Conservation (phyloP, 1,284 basidiomycete genomes). For the Fereydounia khargensis region DNA sequence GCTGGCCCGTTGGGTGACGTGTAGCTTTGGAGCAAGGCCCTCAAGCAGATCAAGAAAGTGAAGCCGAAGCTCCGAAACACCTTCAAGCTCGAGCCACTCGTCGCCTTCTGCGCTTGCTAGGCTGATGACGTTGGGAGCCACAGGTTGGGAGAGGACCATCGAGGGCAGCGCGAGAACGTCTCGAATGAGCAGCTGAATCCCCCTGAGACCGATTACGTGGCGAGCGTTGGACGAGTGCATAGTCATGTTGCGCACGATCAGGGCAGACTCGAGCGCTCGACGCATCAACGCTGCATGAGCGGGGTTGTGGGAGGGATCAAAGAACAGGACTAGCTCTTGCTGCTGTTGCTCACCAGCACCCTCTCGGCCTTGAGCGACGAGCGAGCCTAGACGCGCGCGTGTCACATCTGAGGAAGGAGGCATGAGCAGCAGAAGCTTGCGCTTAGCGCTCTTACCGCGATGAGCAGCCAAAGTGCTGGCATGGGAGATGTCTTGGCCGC, state of each 20-base stretch:
- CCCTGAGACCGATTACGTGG: slow-evolving; percentile 12
- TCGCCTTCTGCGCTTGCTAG: slow-evolving; percentile 7
- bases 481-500: not conserved
- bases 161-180: slow-evolving; percentile 22
- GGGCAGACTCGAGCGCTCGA: slow-evolving; percentile 36
- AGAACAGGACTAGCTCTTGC: not conserved
- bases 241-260: slow-evolving; percentile 43
- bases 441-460: not conserved
- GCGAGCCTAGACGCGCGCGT: not conserved
- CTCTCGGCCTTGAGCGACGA: not conserved
- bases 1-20: slow-evolving; percentile 26
- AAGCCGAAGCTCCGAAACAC: slow-evolving; percentile 42
- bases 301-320: slow-evolving; percentile 8
- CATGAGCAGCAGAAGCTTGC: not conserved
- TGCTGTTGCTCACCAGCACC: not conserved
- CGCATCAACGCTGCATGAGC: slow-evolving; percentile 40
- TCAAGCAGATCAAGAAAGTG: slow-evolving; percentile 52
- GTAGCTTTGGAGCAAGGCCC: slow-evolving; percentile 17
- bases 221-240: slow-evolving; percentile 24
- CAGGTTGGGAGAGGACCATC: not conserved
- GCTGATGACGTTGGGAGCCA: too few relatives aligned
- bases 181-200: slow-evolving; percentile 21
- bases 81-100: slow-evolving; percentile 39
- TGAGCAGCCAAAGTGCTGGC: not conserved
- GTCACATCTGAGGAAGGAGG: not conserved